Evolutionary conservation across 805 yeast species (phyloP), one percentile per base, ranked within the genome.

Genomic region (Cyberlindnera mrakii): DNA sequence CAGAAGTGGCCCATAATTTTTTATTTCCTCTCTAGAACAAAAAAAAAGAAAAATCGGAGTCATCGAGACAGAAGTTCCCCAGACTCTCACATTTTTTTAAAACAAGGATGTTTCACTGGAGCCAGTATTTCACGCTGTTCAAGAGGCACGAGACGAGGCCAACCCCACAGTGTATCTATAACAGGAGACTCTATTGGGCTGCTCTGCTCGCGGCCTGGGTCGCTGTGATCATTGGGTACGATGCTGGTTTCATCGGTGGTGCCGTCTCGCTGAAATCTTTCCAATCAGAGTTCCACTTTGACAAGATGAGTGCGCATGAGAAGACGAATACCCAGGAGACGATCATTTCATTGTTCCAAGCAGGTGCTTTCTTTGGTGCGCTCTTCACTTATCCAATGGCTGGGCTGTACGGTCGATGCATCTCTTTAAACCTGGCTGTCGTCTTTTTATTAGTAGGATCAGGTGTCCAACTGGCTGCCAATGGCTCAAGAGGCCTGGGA

Each of bases 231-330:
- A 72, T 75, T 43, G 80, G 80, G 13, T 75, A 75, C 53, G 81
- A 75, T 50, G 71, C 77, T 32, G 79, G 78, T 6, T 75, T 73
- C 55, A 72, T 75, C 39, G 80, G 80, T 10, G 74, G 76, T n/a
- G 70, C 76, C 5, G 68, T 73, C n/a, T 58, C 73, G 1, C 58
- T 75, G 36, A 59, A 54, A 8, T 68, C 76, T 3, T 76, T 76
- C 55, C 53, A 62, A 44, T 40, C 47, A 3, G 77, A 72, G 51
- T 76, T 75, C 53, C 73, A 70, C 14, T 49, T 74, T 36, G 67
- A 59, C 42, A 42, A 52, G 6, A 59, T 59, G 57, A 45, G 68
- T 4, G 27, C 58, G 0, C 49, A 55, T 15, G 36, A 47, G n/a
- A 56, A 57, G 3, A 53, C 66, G 1, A 41, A 37, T 14, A 55